These are phyloP conservation scores for Pythium aristosporum DNA, from an alignment of 352 stramenopile species.

Conservation along the genomic window DNA sequence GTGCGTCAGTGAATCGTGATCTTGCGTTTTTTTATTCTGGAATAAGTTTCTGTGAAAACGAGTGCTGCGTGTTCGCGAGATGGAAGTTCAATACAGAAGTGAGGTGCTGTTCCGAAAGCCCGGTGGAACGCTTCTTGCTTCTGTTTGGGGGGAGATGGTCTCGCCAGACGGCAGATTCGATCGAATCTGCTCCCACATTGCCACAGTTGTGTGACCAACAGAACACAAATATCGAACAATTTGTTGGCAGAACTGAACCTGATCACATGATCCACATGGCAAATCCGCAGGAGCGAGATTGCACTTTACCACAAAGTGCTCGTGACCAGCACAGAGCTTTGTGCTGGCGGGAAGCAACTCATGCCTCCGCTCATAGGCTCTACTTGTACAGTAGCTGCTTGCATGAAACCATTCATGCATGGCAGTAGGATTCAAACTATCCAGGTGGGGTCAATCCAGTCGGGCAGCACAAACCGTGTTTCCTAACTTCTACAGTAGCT, in stretches of 20 bases:
- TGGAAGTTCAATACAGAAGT: conserved; percentile 14
- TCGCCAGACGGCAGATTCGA: conserved; percentile 1
- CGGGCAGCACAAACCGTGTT: too few relatives aligned
- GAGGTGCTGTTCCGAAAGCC: conserved; percentile 16
- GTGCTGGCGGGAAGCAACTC: too few relatives aligned
- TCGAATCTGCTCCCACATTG: conserved; percentile 4
- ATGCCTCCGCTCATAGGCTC: too few relatives aligned
- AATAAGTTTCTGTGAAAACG: not conserved
- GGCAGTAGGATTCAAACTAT: too few relatives aligned
- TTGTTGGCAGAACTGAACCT: not conserved
- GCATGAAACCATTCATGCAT: too few relatives aligned
- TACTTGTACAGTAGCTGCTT: too few relatives aligned
- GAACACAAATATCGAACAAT: conserved; percentile 17
- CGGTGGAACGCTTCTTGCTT: not conserved
- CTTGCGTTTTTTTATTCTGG: not conserved
- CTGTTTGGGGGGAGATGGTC: not conserved
- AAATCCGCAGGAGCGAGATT: too few relatives aligned
- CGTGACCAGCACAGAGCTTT: too few relatives aligned
- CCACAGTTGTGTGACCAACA: not conserved
- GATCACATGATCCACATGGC: not conserved
- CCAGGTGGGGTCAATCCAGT: not conserved
- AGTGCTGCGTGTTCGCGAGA: conserved; percentile 1
- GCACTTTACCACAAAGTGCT: not conserved
- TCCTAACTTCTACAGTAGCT: too few relatives aligned
- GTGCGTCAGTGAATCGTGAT: conserved; percentile 1